These are phyloP conservation scores for Leucosporidium creatinivorum DNA, from an alignment of 768 basidiomycete species.

Conservation along the genomic window DNA sequence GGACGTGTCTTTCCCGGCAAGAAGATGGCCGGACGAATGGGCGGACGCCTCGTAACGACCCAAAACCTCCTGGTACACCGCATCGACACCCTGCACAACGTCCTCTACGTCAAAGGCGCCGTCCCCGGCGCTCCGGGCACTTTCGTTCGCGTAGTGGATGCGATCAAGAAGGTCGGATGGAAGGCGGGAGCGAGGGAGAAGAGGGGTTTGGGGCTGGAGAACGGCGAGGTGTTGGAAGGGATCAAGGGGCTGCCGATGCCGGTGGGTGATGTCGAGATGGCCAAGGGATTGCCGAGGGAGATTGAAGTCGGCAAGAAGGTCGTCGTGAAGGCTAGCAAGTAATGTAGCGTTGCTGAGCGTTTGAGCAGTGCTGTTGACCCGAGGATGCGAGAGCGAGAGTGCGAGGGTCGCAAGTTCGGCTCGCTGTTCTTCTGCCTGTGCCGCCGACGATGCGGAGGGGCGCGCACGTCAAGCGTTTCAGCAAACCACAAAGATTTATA, in stretches of 20 bases:
- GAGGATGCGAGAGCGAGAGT: too few species aligned
- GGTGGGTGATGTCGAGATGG: slow-evolving; percentile 73
- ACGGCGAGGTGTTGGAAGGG: slow-evolving; percentile 58
- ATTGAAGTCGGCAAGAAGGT: slow-evolving; percentile 8
- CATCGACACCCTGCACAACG: slow-evolving; percentile 74
- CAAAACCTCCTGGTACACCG: slow-evolving; percentile 86
- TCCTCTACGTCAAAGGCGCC: slow-evolving; percentile 83
- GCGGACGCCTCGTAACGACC: slow-evolving; percentile 67
- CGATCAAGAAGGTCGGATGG: slow-evolving; percentile 71
- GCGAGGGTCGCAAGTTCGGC: too few species aligned
- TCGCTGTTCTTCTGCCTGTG: too few species aligned
- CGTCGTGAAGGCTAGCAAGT: too few species aligned
- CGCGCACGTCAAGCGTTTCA: too few species aligned
- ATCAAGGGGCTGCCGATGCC: slow-evolving; percentile 85
- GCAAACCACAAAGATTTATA: too few species aligned
- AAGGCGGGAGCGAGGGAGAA: slow-evolving; percentile 65
- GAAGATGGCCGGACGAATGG: slow-evolving; percentile 96
- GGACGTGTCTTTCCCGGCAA: slow-evolving; percentile 94
- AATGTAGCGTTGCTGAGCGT: too few species aligned
- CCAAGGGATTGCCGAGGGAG: slow-evolving; percentile 45
- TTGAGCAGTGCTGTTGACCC: too few species aligned
- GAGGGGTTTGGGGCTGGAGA: slow-evolving; percentile 52
- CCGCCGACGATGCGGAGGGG: too few species aligned
- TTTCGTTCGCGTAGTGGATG: slow-evolving; percentile 75
- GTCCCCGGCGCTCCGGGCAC: slow-evolving; percentile 85